A percentile compares a stretch with the other conserved stretches of the same genome.
Evolutionary conservation across 1,284 basidiomycete genomes (phyloP).

Genomic region (Ustilago trichophora): DNA sequence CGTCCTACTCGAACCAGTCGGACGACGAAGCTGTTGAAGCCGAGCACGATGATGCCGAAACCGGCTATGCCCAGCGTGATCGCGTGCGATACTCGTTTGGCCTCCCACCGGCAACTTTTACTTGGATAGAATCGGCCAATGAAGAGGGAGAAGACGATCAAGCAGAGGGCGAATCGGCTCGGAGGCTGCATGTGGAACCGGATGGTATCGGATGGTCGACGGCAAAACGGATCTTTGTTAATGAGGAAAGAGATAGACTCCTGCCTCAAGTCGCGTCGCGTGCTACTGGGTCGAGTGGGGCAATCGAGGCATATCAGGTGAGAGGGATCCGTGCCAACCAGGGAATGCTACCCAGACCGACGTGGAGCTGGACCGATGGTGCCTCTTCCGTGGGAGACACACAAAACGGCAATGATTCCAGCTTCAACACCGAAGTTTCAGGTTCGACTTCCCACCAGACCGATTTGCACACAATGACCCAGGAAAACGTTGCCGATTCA

Average conservation of each 20-base stretch:
- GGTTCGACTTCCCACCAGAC: too few relatives aligned
- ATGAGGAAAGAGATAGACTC: slow-evolving; percentile 27
- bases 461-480: too few relatives aligned
- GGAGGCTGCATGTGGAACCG: slow-evolving; percentile 19
- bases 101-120: slow-evolving; percentile 23
- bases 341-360: slow-evolving; percentile 18
- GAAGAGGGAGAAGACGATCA: slow-evolving; percentile 5
- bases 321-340: slow-evolving; percentile 18
- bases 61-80: slow-evolving; percentile 23
- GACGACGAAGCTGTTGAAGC: slow-evolving; percentile 28
- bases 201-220: slow-evolving; percentile 42
- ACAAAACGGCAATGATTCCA: too few relatives aligned
- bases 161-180: neutral
- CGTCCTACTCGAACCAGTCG: slow-evolving; percentile 15
- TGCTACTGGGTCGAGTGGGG: neutral
- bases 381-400: too few relatives aligned
- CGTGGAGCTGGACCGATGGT: slow-evolving; percentile 26
- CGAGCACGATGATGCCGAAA: slow-evolving; percentile 25
- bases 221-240: slow-evolving; percentile 25
- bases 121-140: slow-evolving; percentile 19
- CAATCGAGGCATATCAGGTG: slow-evolving; percentile 20
- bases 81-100: slow-evolving; percentile 28
- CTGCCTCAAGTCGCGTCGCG: slow-evolving; percentile 22
- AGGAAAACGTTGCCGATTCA: too few relatives aligned
- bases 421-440: too few relatives aligned